Percentiles rank a stretch among this genome's conserved stretches.
Conservation (phyloP, 129 eudicot genomes). For the Escallonia rubra region DNA sequence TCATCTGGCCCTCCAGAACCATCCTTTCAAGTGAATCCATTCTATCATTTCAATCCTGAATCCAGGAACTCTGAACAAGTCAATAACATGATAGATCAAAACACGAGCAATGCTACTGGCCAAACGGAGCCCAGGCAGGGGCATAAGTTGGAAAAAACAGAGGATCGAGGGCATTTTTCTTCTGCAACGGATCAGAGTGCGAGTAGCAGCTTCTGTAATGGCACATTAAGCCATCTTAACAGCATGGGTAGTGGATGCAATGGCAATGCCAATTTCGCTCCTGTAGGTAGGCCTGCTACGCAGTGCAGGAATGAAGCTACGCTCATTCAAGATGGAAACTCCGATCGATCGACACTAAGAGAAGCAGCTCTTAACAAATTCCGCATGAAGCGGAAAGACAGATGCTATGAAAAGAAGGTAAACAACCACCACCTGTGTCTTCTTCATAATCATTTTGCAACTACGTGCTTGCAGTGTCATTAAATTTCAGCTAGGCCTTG, state of each 20-base stretch:
- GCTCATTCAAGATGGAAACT: constrained; percentile 25
- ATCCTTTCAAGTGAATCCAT: constrained; percentile 33
- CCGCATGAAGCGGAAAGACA: constrained; percentile 83
- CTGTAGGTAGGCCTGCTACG: constrained; percentile 9
- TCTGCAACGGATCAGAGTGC: constrained; percentile 47
- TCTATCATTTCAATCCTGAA: constrained; percentile 26
- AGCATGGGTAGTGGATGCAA: constrained; percentile 40
- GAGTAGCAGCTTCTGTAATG: constrained; percentile 58
- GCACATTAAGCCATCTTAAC: constrained; percentile 30
- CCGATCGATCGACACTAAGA: constrained; percentile 51
- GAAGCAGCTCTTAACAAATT: constrained; percentile 76
- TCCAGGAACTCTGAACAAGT: constrained; percentile 28
- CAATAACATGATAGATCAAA: constrained; percentile 17
- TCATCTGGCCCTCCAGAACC: constrained; percentile 33
- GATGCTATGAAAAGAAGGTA: constrained; percentile 97
- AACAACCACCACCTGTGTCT: background rate
- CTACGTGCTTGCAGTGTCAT: too few species aligned
- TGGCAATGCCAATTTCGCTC: constrained; percentile 11
- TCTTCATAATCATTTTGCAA: too few species aligned
- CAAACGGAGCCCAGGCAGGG: constrained; percentile 19
- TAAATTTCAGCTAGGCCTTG: too few species aligned
- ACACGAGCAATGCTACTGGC: constrained; percentile 16
- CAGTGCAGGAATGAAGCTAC: constrained; percentile 23
- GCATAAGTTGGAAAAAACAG: constrained; percentile 26
- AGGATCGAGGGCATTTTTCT: constrained; percentile 28